Evolutionary conservation across 345 rosid species (phyloP).

Genomic region (Aquilaria malaccensis): DNA sequence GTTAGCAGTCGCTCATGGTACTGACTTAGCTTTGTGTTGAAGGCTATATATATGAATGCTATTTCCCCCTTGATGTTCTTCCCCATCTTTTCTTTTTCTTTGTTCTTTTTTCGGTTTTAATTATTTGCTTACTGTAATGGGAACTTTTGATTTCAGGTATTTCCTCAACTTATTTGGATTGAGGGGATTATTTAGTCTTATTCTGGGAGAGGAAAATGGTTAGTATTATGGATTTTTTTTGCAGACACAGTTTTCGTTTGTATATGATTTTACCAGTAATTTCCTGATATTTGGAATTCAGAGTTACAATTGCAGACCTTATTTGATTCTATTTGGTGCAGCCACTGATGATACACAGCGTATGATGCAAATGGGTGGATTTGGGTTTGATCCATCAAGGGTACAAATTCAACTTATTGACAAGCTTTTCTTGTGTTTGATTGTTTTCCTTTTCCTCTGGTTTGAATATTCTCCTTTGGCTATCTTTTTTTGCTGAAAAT

Average conservation of each 20-base stretch:
- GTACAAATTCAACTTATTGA: constrained; percentile 27
- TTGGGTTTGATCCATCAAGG: constrained; percentile 86
- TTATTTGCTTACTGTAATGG: too few species aligned
- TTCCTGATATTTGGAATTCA: not conserved
- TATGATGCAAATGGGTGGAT: constrained; percentile 99
- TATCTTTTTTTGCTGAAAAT: too few species aligned
- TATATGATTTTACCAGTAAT: not conserved
- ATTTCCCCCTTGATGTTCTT: not conserved
- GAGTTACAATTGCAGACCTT: not conserved
- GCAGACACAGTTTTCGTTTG: not conserved
- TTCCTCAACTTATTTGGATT: constrained; percentile 96
- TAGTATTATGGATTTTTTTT: constrained; percentile 13
- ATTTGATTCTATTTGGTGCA: constrained; percentile 25
- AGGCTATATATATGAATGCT: not conserved
- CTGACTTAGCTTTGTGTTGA: constrained; percentile 1
- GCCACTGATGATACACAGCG: constrained; percentile 85
- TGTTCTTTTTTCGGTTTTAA: not conserved
- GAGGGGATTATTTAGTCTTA: constrained; percentile 95
- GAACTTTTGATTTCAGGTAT: constrained; percentile 42
- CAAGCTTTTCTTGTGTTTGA: too few species aligned
- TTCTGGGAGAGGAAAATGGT: constrained; percentile 99
- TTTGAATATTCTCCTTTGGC: too few species aligned
- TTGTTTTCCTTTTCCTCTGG: too few species aligned
- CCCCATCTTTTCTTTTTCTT: constrained; percentile 8
- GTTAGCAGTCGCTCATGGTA: constrained; percentile 99